phyloP scores from a whole-genome alignment of 768 basidiomycete genomes.

The Baorangia bicolor region DNA sequence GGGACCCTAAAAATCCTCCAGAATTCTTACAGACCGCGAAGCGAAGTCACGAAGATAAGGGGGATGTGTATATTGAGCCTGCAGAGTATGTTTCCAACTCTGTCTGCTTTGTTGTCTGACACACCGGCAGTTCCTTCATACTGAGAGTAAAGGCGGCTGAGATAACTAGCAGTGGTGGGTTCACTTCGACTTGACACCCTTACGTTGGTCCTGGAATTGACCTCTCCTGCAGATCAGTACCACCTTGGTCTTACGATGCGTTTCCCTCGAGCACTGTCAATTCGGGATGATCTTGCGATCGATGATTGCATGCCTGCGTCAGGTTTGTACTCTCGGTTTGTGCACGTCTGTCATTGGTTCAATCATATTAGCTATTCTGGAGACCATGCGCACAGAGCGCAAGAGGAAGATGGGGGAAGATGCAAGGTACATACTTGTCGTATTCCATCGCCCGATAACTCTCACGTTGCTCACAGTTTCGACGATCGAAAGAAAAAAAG shows the following conservation, averaged over 20 bases:
- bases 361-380: constrained; percentile 49
- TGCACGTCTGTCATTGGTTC: not conserved
- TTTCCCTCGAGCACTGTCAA: constrained; percentile 82
- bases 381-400: constrained; percentile 58
- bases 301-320: constrained; percentile 73
- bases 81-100: constrained; percentile 58
- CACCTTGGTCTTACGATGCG: constrained; percentile 88
- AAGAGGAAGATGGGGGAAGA: constrained; percentile 76
- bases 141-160: constrained; percentile 93
- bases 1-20: constrained; percentile 74
- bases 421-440: constrained; percentile 39
- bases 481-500: constrained; percentile 34
- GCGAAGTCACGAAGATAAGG: constrained; percentile 71
- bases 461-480: constrained; percentile 19
- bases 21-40: constrained; percentile 63
- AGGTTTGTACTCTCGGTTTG: constrained; percentile 38
- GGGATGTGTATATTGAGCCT: constrained; percentile 89
- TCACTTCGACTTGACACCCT: constrained; percentile 1
- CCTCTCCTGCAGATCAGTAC: constrained; percentile 62
- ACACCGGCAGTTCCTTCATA: constrained; percentile 75
- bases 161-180: constrained; percentile 68
- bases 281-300: constrained; percentile 74
- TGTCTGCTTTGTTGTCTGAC: not conserved
- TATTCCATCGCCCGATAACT: not conserved
- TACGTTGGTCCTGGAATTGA: not conserved